phyloP scores from a whole-genome alignment of 2,329 filamentous ascomycete species.

The Venturia carpophila region DNA sequence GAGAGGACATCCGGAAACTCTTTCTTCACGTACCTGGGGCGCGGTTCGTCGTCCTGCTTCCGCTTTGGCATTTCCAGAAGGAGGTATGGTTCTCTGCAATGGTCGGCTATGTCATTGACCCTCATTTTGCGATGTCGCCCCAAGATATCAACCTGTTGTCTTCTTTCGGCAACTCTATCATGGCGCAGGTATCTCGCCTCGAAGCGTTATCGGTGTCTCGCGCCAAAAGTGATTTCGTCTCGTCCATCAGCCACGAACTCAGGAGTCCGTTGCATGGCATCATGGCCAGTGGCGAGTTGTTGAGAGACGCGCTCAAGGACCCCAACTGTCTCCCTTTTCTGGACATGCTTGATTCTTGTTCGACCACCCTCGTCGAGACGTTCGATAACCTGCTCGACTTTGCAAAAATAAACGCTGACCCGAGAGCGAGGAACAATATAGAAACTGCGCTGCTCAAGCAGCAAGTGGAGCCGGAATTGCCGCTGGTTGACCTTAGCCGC shows the following conservation, averaged over 20 bases:
- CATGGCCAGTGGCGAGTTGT: constrained; percentile 22
- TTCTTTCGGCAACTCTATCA: constrained; percentile 48
- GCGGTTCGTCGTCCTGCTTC: constrained; percentile 17
- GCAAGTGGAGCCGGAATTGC: background rate
- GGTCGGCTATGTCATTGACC: constrained; percentile 26
- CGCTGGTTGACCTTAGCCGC: constrained; percentile 3
- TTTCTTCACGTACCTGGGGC: constrained; percentile 11
- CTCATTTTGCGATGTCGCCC: constrained; percentile 35
- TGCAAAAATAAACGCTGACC: constrained; percentile 18
- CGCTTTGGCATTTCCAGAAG: constrained; percentile 17
- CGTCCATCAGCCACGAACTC: constrained; percentile 36
- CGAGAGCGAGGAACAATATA: background rate
- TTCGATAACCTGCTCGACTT: constrained; percentile 33
- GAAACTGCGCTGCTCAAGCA: background rate
- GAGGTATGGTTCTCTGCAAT: constrained; percentile 13
- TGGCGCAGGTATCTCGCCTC: constrained; percentile 48
- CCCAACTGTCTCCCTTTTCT: constrained; percentile 22
- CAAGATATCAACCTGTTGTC: constrained; percentile 44
- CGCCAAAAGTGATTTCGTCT: constrained; percentile 36
- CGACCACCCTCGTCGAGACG: constrained; percentile 35
- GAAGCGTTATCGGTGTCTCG: constrained; percentile 42
- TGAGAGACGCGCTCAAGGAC: constrained; percentile 16
- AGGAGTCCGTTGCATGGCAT: constrained; percentile 26
- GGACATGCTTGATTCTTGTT: constrained; percentile 34
- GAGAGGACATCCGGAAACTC: constrained; percentile 6